These are phyloP conservation scores for Talaromyces borbonicus DNA, from an alignment of 495 filamentous ascomycete species.

Conservation along the genomic window DNA sequence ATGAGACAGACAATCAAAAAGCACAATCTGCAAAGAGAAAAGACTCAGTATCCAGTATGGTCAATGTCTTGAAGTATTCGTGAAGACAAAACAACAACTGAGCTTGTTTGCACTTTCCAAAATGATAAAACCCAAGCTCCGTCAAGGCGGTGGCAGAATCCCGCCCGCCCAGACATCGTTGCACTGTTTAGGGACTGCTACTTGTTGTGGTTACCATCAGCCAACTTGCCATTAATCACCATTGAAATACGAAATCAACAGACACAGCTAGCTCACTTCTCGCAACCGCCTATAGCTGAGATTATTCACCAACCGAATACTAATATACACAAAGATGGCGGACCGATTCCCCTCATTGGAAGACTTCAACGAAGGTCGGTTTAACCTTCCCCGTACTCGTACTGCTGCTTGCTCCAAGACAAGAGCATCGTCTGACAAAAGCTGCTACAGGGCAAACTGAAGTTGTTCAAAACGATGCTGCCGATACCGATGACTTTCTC, in stretches of 20 bases:
- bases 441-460: constrained; percentile 49
- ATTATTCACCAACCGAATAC: no score
- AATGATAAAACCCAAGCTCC: constrained; percentile 5
- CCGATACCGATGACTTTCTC: constrained; percentile 68
- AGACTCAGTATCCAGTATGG: no score
- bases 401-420: no score
- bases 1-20: no score
- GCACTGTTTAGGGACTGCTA: no score
- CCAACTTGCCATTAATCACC: neutral
- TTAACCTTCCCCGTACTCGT: no score
- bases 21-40: no score
- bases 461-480: constrained; percentile 32
- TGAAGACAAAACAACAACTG: neutral
- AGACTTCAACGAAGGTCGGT: constrained; percentile 88
- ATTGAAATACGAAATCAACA: no score
- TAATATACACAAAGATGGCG: constrained; percentile 52
- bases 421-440: no score
- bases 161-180: neutral
- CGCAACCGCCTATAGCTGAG: no score
- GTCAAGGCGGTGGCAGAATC: constrained; percentile 9
- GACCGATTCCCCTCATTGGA: constrained; percentile 95
- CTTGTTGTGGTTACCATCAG: neutral
- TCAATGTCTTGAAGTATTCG: neutral
- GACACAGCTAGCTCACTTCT: no score
- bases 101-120: neutral